Evolutionary conservation across 306 rosid species (phyloP).

Genomic region (Erythrophleum fordii): DNA sequence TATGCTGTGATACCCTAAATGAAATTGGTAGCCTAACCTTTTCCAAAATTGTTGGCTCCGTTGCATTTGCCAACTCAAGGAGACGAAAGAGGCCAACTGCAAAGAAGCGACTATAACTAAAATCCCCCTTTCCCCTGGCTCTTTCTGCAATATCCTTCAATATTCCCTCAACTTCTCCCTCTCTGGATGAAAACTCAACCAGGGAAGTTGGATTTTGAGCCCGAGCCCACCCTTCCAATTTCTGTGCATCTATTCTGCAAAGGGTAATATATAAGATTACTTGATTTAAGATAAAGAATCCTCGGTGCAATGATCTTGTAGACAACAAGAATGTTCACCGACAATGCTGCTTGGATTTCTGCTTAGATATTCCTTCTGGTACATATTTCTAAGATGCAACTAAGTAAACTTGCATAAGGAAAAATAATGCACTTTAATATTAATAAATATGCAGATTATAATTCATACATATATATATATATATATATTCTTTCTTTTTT

Average conservation of each 20-base stretch:
- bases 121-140: slow-evolving; percentile 70
- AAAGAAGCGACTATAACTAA: slow-evolving; percentile 90
- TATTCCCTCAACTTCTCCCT: slow-evolving; percentile 79
- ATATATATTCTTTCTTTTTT: background rate
- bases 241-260: slow-evolving; percentile 74
- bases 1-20: slow-evolving; percentile 11
- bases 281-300: slow-evolving; percentile 30
- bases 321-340: background rate
- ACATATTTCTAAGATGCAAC: background rate
- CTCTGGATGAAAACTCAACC: slow-evolving; percentile 78
- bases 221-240: slow-evolving; percentile 91
- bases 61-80: slow-evolving; percentile 84
- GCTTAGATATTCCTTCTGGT: background rate
- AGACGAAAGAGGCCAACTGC: slow-evolving; percentile 94
- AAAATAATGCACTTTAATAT: background rate
- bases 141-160: slow-evolving; percentile 81
- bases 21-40: slow-evolving; percentile 60
- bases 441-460: background rate
- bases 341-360: slow-evolving; percentile 20
- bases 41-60: slow-evolving; percentile 81
- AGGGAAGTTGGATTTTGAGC: slow-evolving; percentile 72
- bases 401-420: background rate
- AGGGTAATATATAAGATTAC: slow-evolving; percentile 30
- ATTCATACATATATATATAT: too few species aligned
- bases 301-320: slow-evolving; percentile 13